Base-by-base conservation (phyloP, 805 yeast genomes). In the Candida oleophila region DNA sequence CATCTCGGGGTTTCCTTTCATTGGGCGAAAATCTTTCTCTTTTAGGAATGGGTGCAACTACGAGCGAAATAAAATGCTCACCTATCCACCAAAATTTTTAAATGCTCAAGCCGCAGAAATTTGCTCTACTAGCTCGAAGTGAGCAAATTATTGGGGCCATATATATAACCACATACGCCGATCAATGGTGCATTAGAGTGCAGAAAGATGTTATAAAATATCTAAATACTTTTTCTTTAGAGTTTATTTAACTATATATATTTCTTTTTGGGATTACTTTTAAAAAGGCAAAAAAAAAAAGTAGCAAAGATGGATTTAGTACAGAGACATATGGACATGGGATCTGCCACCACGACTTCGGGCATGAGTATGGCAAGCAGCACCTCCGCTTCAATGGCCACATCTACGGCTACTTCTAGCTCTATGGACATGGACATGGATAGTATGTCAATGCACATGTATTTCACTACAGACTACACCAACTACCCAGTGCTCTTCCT, bases 401-500 rank as follows among this genome's bases (percentile, higher is more conserved):
- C 46, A 50, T 45, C 41, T 19, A 48, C 48, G 54, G 47, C 45
- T 30, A 40, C 28, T 25, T 14, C 39, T 14, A 11, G 3, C 34
- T n/a, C 48, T 3, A 44, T 47, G 55, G 22, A 42, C 15, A 49
- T 48, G 50, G 49, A 32, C 32, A 68, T 68, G 77, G 49, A 56
- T 18, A n/a, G n/a, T n/a, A n/a, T n/a, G 44, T 48, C 30, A 3
- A 85, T 85, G 91, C 80, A 78, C 60, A 76, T 72, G 66, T 78
- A 70, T 55, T 65, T 87, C 55, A 80, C 85, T 1, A 65, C 79
- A 0, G 56, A 64, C 2, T 86, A 70, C 62, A 51, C 62, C 2
- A 64, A 72, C 36, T 80, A 81, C 51, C 89, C 92, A 0, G 89
- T 87, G 0, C 56, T 87, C 3, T 87, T 87, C 66, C 64, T 72